Percentiles rank a stretch among this genome's conserved stretches.
These are phyloP conservation scores for Colletotrichum sp. DNA, from an alignment of 2,329 filamentous ascomycete species.

Conservation along the genomic window DNA sequence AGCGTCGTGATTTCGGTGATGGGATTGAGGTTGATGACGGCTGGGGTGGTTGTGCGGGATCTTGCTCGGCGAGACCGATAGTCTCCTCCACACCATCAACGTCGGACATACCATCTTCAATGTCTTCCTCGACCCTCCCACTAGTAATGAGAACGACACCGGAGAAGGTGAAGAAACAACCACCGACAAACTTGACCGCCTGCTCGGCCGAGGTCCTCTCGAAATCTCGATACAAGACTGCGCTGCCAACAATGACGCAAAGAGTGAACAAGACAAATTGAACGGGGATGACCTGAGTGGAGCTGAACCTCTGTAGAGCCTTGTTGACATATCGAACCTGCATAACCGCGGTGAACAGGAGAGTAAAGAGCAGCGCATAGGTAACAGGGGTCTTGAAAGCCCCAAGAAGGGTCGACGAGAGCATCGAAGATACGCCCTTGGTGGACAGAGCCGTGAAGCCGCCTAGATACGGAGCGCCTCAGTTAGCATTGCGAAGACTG, in stretches of 20 bases:
- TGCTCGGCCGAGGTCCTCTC: constrained; percentile 78
- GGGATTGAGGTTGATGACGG: constrained; percentile 33
- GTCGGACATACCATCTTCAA: constrained; percentile 61
- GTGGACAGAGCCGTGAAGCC: constrained; percentile 97
- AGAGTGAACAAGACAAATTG: constrained; percentile 98
- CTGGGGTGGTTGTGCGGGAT: constrained; percentile 43
- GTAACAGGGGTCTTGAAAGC: constrained; percentile 92
- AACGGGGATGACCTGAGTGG: constrained; percentile 96
- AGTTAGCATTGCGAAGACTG: not conserved
- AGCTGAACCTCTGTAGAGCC: constrained; percentile 88
- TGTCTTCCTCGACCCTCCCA: constrained; percentile 67
- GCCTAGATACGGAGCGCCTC: constrained; percentile 52
- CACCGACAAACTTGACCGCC: constrained; percentile 84
- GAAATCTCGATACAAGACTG: constrained; percentile 93
- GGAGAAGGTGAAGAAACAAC: constrained; percentile 90
- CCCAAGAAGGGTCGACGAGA: constrained; percentile 88
- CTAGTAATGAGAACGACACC: constrained; percentile 98
- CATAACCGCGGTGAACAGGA: constrained; percentile 87
- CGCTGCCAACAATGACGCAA: constrained; percentile 93
- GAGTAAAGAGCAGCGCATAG: constrained; percentile 80
- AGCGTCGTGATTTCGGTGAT: constrained; percentile 46
- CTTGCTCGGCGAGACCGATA: constrained; percentile 64
- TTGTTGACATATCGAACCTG: constrained; percentile 97
- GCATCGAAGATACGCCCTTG: constrained; percentile 93
- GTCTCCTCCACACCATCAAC: constrained; percentile 67